These are phyloP conservation scores for Picochlorum sp. DNA, from an alignment of 139 green algal genomes.

Conservation along the genomic window DNA sequence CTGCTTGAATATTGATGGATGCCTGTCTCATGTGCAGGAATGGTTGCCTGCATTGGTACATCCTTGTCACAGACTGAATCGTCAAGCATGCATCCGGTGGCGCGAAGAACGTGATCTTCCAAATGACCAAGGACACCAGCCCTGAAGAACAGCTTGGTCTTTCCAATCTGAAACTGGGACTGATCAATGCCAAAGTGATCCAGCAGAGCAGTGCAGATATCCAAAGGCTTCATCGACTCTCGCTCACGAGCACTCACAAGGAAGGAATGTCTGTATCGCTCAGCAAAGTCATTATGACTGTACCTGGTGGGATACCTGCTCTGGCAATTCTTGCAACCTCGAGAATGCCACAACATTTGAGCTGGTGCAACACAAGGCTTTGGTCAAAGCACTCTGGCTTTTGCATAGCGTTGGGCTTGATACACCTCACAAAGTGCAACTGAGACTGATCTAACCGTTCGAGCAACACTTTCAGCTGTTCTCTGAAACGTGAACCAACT, in stretches of 20 bases:
- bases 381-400: conserved; percentile 57
- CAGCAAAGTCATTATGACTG: conserved; percentile 65
- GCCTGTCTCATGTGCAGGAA: conserved; percentile 23
- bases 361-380: conserved; percentile 77
- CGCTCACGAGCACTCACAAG: conserved; percentile 4
- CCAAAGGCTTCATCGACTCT: conserved; percentile 9
- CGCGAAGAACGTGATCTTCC: conserved; percentile 29
- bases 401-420: conserved; percentile 85
- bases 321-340: conserved; percentile 86
- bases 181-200: conserved; percentile 46
- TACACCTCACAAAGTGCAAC: conserved; percentile 91
- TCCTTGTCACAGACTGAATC: conserved; percentile 40
- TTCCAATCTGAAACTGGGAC: conserved; percentile 54
- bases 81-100: conserved; percentile 44
- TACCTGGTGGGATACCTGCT: conserved; percentile 87
- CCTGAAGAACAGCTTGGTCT: conserved; percentile 79
- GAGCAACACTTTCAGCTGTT: conserved; percentile 71
- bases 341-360: conserved; percentile 91
- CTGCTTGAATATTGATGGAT: conserved; percentile 30
- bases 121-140: conserved; percentile 65
- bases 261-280: conserved; percentile 71
- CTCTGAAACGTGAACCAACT: conserved; percentile 57
- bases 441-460: conserved; percentile 42
- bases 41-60: conserved; percentile 19
- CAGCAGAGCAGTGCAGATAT: conserved; percentile 50